Percentiles rank a stretch among this genome's conserved stretches.
Conservation (phyloP, 495 filamentous ascomycete species). For the Xanthoparmelia taractica region DNA sequence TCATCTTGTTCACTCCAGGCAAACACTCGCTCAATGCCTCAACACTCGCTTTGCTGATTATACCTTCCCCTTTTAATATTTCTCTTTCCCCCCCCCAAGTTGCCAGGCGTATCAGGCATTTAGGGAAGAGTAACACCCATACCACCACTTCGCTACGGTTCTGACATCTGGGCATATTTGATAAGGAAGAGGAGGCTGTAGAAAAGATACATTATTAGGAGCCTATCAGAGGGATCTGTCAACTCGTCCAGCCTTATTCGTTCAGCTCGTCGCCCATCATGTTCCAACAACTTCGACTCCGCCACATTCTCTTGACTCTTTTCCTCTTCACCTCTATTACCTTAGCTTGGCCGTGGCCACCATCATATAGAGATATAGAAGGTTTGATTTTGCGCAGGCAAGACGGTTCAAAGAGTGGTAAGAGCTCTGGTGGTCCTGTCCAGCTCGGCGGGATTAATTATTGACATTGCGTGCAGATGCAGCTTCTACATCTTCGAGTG, state of each 20-base stretch:
- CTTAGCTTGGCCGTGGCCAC: slow-evolving; percentile 46
- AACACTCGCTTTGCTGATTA: slow-evolving; percentile 10
- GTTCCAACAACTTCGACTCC: slow-evolving; percentile 13
- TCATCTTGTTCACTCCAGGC: not conserved
- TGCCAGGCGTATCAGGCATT: slow-evolving; percentile 11
- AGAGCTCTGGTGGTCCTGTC: slow-evolving; percentile 3
- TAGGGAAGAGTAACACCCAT: slow-evolving; percentile 3
- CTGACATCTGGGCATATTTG: no score
- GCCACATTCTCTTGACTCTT: slow-evolving; percentile 25
- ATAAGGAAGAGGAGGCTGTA: not conserved
- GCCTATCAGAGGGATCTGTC: not conserved
- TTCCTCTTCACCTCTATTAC: slow-evolving; percentile 42
- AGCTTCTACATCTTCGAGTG: slow-evolving; percentile 6
- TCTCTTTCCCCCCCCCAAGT: not conserved
- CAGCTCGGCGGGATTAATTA: not conserved
- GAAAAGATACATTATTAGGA: not conserved
- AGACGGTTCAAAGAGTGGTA: slow-evolving; percentile 24
- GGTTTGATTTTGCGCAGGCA: slow-evolving; percentile 25
- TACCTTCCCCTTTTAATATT: not conserved
- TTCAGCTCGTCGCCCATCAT: slow-evolving; percentile 10
- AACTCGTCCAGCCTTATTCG: not conserved
- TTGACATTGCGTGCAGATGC: slow-evolving; percentile 8
- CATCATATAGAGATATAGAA: slow-evolving; percentile 23
- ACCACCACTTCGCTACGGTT: not conserved
- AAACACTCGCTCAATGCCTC: slow-evolving; percentile 15